These are phyloP conservation scores for Xylaria venustula DNA, from an alignment of 495 filamentous ascomycete genomes.

Conservation along the genomic window DNA sequence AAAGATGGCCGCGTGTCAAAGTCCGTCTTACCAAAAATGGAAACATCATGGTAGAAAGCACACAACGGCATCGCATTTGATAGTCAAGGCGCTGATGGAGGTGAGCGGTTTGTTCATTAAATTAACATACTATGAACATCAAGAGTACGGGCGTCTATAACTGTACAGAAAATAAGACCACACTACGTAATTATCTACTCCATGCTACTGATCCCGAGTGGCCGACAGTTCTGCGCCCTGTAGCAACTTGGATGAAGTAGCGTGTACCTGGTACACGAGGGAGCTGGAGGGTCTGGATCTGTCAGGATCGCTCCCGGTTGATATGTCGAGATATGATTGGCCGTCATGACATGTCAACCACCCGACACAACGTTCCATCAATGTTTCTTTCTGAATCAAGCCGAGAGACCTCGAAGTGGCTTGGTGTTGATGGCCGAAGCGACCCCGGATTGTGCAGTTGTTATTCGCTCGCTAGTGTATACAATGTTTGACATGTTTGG, in stretches of 20 bases:
- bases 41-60: neutral
- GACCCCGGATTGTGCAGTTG: neutral
- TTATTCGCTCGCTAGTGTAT: neutral
- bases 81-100: too few relatives aligned
- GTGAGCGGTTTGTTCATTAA: too few relatives aligned
- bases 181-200: too few relatives aligned
- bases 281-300: neutral
- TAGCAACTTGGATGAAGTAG: too few relatives aligned
- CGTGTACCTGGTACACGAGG: too few relatives aligned
- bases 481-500: neutral
- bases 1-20: neutral
- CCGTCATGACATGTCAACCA: neutral
- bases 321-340: neutral
- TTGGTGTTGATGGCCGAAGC: slow-evolving; percentile 2
- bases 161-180: too few relatives aligned
- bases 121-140: too few relatives aligned
- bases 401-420: neutral
- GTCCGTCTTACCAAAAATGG: neutral
- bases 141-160: too few relatives aligned
- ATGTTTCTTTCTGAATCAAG: slow-evolving; percentile 1
- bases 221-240: too few relatives aligned
- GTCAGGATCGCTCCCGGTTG: neutral
- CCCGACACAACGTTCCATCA: neutral
- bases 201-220: too few relatives aligned
- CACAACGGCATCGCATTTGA: too few relatives aligned